A percentile compares a stretch with the other conserved stretches of the same genome.
These are phyloP conservation scores for Kwoniella bestiolae DNA, from an alignment of 768 basidiomycete species.

Conservation along the genomic window DNA sequence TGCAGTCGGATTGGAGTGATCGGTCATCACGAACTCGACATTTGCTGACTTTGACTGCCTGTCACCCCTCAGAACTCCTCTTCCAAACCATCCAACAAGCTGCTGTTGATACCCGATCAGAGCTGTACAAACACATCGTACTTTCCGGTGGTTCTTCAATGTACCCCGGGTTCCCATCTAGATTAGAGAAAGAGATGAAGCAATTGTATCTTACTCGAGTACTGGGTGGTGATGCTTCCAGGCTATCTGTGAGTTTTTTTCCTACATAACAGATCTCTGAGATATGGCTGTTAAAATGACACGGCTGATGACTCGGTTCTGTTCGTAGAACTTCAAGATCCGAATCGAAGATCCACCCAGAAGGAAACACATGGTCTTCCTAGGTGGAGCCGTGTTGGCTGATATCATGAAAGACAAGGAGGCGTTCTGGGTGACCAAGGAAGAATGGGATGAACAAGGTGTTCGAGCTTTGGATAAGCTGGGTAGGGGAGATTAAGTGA, in stretches of 20 bases:
- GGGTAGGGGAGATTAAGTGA: conserved; percentile 62
- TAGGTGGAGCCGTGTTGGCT: conserved; percentile 96
- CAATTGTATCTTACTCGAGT: conserved; percentile 95
- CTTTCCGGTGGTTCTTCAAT: conserved; percentile 97
- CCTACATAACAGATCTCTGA: no score
- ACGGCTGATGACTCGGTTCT: neutral
- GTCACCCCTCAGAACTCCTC: conserved; percentile 73
- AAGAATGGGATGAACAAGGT: conserved; percentile 95
- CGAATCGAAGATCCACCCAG: conserved; percentile 97
- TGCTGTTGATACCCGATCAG: conserved; percentile 82
- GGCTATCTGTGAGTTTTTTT: conserved; percentile 84
- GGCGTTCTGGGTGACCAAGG: conserved; percentile 93
- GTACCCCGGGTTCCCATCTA: conserved; percentile 96
- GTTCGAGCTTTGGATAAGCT: conserved; percentile 80
- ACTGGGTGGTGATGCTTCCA: conserved; percentile 75
- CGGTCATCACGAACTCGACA: neutral
- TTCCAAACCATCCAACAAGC: conserved; percentile 93
- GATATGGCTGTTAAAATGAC: no score
- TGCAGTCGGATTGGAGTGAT: conserved; percentile 32
- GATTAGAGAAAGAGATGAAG: conserved; percentile 99
- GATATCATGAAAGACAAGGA: conserved; percentile 96
- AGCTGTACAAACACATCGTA: conserved; percentile 97
- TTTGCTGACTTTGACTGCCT: conserved; percentile 11
- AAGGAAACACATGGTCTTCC: conserved; percentile 99
- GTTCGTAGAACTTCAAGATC: conserved; percentile 93